Base-by-base conservation (phyloP, 140 eudicot genomes). In the Cichorium intybus region DNA sequence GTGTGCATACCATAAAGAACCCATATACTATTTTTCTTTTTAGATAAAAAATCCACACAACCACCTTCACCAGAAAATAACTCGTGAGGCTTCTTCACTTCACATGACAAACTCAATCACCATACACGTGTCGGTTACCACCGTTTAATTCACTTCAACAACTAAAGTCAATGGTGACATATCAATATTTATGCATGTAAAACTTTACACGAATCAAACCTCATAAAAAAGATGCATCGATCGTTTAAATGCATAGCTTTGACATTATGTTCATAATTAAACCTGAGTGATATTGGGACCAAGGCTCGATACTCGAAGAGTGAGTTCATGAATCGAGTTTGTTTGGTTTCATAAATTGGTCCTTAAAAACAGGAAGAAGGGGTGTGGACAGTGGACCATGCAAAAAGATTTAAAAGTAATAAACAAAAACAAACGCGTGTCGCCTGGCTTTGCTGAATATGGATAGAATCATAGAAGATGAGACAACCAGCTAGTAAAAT, bases 21-120 rank as follows among this genome's bases (percentile, higher is more conserved):
- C 12, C 60, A 7, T 4, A 37, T 34, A 16, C 24, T 26, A 41
- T 55, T 41, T 16, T 0, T 24, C 20, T 49, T 20, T 34, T 1
- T 7, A 45, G 31, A 20, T 60, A 14, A 27, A 41, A 70, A 70
- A 48, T 22, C 4, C 37, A 62, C 69, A 60, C 55, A 60, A 60
- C 75, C 8, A 70, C 69, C 76, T 71, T 60, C 76, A 61, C 76
- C 76, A 71, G 69, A 60, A 71, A 71, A 71, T 60, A 8, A 50
- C 61, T 49, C n/a, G 62, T 34, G 62, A 71, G 26, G 41, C 52
- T 52, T n/a, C n/a, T n/a, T n/a, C n/a, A n/a, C n/a, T n/a, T 71
- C 76, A 71, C 76, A 71, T 59, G 76, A 60, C 10, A 15, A 41
- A 18, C 33, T 59, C 24, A 39, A 71, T 71, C 54, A 7, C 55